A percentile compares a stretch with the other conserved stretches of the same genome.
Conservation (phyloP, 306 rosid species). For the Heteromeles arbutifolia region DNA sequence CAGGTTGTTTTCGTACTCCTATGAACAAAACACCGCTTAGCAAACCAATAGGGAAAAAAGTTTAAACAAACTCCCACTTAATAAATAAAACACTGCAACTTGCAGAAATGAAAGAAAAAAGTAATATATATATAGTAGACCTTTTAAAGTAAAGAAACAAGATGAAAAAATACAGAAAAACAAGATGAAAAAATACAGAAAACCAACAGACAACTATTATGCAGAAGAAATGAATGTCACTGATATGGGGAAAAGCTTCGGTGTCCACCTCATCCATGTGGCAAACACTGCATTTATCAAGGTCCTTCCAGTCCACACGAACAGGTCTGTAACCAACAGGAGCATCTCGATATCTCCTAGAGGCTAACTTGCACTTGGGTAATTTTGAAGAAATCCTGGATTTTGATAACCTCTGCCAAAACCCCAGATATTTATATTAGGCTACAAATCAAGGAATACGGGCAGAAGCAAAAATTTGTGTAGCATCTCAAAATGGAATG, state of each 20-base stretch:
- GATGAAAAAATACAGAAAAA: constrained; percentile 8
- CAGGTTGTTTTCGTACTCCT: constrained; percentile 95
- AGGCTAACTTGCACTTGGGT: constrained; percentile 48
- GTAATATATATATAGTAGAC: neutral
- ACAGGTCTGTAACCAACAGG: constrained; percentile 91
- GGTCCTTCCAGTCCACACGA: constrained; percentile 99
- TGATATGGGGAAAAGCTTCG: neutral
- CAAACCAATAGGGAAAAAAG: neutral
- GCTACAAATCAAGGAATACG: neutral
- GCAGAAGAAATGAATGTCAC: neutral
- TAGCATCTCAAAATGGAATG: neutral
- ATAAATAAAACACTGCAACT: neutral
- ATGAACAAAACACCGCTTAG: constrained; percentile 34
- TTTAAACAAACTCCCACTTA: neutral
- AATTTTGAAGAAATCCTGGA: constrained; percentile 50
- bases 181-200: constrained; percentile 7
- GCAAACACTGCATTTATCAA: constrained; percentile 95
- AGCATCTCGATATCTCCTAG: constrained; percentile 48
- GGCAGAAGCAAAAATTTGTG: neutral
- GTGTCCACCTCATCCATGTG: constrained; percentile 93
- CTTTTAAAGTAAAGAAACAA: neutral
- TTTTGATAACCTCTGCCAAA: constrained; percentile 62
- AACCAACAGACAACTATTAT: constrained; percentile 3
- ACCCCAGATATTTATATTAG: constrained; percentile 18
- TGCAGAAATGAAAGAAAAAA: neutral